These are phyloP conservation scores for Gastrolobium villosum DNA, from an alignment of 306 rosid genomes.

Conservation along the genomic window DNA sequence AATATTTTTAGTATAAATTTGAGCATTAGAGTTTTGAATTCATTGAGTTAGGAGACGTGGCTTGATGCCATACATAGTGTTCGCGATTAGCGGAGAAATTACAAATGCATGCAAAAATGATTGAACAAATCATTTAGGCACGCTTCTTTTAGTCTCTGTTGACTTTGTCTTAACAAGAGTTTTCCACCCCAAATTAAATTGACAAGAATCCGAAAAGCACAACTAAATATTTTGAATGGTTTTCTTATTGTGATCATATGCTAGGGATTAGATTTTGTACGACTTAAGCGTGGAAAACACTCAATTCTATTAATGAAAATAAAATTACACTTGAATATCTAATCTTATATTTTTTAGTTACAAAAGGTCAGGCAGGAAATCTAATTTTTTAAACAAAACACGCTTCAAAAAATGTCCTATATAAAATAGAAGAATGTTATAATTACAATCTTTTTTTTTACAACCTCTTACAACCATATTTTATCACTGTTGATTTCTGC, in stretches of 20 bases:
- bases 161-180: neutral
- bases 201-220: neutral
- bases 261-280: neutral
- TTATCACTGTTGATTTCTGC: no score
- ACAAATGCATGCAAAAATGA: neutral
- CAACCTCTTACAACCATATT: no score
- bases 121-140: neutral
- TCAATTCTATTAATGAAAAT: neutral
- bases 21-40: neutral
- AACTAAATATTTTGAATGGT: conserved; percentile 17
- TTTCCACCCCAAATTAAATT: neutral
- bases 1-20: neutral
- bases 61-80: neutral
- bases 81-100: conserved; percentile 37
- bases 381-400: neutral
- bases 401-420: no score
- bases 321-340: neutral
- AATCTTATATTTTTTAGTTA: neutral
- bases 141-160: neutral
- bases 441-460: no score
- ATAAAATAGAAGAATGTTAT: no score
- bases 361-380: neutral
- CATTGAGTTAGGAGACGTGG: neutral
- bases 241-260: neutral
- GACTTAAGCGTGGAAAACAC: neutral